A percentile compares a stretch with the other conserved stretches of the same genome.
Evolutionary conservation across 495 filamentous ascomycete genomes (phyloP).

Genomic region (Cairneyella variabilis): DNA sequence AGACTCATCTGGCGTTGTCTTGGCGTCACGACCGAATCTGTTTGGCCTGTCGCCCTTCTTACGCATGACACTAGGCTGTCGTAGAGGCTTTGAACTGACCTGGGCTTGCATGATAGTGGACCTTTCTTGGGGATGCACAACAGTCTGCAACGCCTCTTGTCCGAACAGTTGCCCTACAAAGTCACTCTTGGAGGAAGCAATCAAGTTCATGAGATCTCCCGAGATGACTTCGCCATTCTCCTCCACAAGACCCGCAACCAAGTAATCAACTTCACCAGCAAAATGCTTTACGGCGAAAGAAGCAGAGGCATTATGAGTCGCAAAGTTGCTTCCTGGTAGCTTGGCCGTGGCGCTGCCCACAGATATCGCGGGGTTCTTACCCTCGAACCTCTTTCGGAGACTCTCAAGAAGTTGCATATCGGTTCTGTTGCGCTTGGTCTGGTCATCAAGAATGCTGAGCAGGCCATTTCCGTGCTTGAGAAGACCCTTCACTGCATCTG

Average conservation of each 20-base stretch:
- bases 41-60: slow-evolving; percentile 54
- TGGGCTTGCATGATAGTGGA: slow-evolving; percentile 93
- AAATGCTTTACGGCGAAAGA: slow-evolving; percentile 92
- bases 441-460: slow-evolving; percentile 91
- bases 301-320: slow-evolving; percentile 69
- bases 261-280: slow-evolving; percentile 95
- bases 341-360: slow-evolving; percentile 64
- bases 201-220: slow-evolving; percentile 92
- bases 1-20: slow-evolving; percentile 28
- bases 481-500: slow-evolving; percentile 84
- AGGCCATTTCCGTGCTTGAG: slow-evolving; percentile 90
- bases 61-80: slow-evolving; percentile 89
- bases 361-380: slow-evolving; percentile 84
- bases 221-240: slow-evolving; percentile 96
- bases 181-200: slow-evolving; percentile 78
- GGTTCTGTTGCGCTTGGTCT: slow-evolving; percentile 80
- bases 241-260: slow-evolving; percentile 77
- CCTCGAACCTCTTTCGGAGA: slow-evolving; percentile 85
- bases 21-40: slow-evolving; percentile 31
- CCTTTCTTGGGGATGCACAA: slow-evolving; percentile 86
- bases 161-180: slow-evolving; percentile 90
- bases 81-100: slow-evolving; percentile 88
- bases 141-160: slow-evolving; percentile 85
- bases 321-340: slow-evolving; percentile 75
- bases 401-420: slow-evolving; percentile 89